Evolutionary conservation across 371 early-diverging fungal genomes (phyloP), one percentile per base, ranked within the genome.

Genomic region (Mortierella sp.): DNA sequence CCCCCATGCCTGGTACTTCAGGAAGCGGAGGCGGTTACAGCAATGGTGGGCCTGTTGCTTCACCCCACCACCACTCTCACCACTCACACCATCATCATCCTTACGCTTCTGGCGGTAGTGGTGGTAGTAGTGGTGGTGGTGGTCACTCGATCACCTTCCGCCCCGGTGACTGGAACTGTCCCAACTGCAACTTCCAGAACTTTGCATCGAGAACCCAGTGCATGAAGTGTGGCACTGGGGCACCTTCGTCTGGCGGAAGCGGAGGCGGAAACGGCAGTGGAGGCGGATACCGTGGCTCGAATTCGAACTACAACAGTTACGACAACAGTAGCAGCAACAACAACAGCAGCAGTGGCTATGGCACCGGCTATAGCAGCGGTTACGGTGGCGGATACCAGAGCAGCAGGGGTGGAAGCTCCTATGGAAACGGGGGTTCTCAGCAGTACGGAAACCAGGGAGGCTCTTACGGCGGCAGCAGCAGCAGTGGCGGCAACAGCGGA

Each of bases 111-210:
- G 81, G 79, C 24, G 76, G 79, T 8, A 69, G 76, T 44, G 76
- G 79, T 13, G 69, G 76, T 44, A 73, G 76, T 26, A 67, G 83
- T 3, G 73, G 80, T 28, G 81, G 87, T 8, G 74, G 78, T 14
- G 73, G 77, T 31, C 80, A 81, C 72, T 81, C 82, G 2, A 82
- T 82, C 31, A 73, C 88, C 8, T 92, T 93, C 78, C 89, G 92
- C 51, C 93, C 93, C 24, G 94, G 94, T 19, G 94, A 94, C 80
- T 90, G 96, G 96, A 91, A 92, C 48, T 96, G 96, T 77, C 88
- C 89, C 9, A 81, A 81, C 9, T 96, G 96, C 86, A 87, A 89
- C 19, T 95, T 93, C 87, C 94, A 94, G 71, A 96, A 96, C 83
- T 96, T 95, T 89, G 95, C 95, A 0, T 92, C 93, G 37, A 89